Evolutionary conservation across 2,329 filamentous ascomycete species (phyloP).

Genomic region (Huntiella moniliformis): DNA sequence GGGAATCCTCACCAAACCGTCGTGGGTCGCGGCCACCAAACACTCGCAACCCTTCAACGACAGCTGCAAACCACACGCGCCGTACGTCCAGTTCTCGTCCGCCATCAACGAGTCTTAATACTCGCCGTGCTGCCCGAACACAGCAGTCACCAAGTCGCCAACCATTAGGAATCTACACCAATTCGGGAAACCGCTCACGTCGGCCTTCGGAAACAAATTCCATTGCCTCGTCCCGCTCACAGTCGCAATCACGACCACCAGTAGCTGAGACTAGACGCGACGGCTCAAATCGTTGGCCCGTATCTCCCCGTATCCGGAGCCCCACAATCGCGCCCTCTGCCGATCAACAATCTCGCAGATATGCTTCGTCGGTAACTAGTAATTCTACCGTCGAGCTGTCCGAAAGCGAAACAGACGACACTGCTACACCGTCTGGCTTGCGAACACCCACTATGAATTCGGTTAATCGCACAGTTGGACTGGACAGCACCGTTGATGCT

Average conservation of each 20-base stretch:
- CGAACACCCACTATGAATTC: slow-evolving; percentile 38
- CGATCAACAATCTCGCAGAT: not conserved
- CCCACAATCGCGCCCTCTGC: slow-evolving; percentile 17
- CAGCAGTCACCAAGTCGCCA: slow-evolving; percentile 31
- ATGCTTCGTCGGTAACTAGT: slow-evolving; percentile 9
- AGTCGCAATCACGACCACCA: not conserved
- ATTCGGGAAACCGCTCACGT: slow-evolving; percentile 34
- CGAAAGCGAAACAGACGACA: slow-evolving; percentile 36
- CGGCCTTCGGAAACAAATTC: slow-evolving; percentile 24
- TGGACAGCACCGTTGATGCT: no score
- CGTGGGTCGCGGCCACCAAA: slow-evolving; percentile 21
- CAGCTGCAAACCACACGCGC: slow-evolving; percentile 32
- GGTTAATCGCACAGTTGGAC: slow-evolving; percentile 22
- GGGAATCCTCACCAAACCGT: slow-evolving; percentile 30
- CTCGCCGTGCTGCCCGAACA: slow-evolving; percentile 38
- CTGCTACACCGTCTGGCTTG: slow-evolving; percentile 29
- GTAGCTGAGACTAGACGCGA: slow-evolving; percentile 9
- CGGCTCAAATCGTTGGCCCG: slow-evolving; percentile 45
- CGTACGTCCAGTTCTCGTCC: slow-evolving; percentile 29
- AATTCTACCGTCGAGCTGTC: slow-evolving; percentile 17
- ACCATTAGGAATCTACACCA: slow-evolving; percentile 13
- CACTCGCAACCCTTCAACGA: slow-evolving; percentile 17
- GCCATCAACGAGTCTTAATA: slow-evolving; percentile 8
- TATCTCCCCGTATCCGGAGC: slow-evolving; percentile 59
- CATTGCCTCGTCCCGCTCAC: slow-evolving; percentile 23